Percentiles rank a stretch among this genome's conserved stretches.
Conservation (phyloP, 441 rosid species). For the Breynia disticha region DNA sequence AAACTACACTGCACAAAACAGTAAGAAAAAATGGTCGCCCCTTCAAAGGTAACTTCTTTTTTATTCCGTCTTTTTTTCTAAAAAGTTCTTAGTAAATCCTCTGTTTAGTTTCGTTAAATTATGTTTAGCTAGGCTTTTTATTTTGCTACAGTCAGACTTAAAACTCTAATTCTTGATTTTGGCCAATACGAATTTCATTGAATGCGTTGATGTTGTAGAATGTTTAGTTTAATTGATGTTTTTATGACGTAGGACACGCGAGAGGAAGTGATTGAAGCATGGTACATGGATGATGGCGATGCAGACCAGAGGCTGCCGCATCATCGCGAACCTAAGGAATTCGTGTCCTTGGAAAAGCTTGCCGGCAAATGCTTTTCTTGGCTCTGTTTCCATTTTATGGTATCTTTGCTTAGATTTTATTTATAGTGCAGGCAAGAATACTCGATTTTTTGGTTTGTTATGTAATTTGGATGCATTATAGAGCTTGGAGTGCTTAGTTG, state of each 20-base stretch:
- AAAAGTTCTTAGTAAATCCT: too few relatives aligned
- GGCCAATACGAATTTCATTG: too few relatives aligned
- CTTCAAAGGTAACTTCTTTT: too few relatives aligned
- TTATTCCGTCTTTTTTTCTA: too few relatives aligned
- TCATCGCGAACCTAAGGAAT: slow-evolving; percentile 67
- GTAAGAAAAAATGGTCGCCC: too few relatives aligned
- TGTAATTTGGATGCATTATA: slow-evolving; percentile 18
- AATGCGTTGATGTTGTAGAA: background rate
- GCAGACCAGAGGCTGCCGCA: slow-evolving; percentile 89
- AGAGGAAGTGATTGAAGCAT: slow-evolving; percentile 80
- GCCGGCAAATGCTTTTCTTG: slow-evolving; percentile 28
- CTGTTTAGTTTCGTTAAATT: too few relatives aligned
- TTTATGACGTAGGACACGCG: slow-evolving; percentile 39
- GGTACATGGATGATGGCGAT: slow-evolving; percentile 78
- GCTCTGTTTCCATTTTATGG: background rate
- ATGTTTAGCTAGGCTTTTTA: too few relatives aligned
- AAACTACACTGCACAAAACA: too few relatives aligned
- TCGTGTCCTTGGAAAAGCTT: slow-evolving; percentile 61
- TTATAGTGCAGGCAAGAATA: background rate
- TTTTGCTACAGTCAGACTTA: too few relatives aligned
- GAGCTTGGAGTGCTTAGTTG: slow-evolving; percentile 87
- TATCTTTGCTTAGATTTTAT: background rate
- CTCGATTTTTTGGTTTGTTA: slow-evolving; percentile 5
- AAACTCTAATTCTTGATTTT: too few relatives aligned
- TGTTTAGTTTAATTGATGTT: background rate